Percentiles rank a stretch among this genome's conserved stretches.
phyloP scores from a whole-genome alignment of 2,329 filamentous ascomycete species.

The Tricladium varicosporioides region DNA sequence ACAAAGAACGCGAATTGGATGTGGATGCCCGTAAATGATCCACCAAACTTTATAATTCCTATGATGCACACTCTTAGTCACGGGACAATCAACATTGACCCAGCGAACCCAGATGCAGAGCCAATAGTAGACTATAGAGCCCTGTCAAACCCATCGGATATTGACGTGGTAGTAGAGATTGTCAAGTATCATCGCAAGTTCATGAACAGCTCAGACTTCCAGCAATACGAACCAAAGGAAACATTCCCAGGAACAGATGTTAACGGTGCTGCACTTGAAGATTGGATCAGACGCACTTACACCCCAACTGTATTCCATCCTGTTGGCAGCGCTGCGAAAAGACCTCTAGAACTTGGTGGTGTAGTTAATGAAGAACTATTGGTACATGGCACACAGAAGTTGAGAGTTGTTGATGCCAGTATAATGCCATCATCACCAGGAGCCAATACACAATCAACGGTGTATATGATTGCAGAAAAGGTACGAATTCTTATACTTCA shows the following conservation, averaged over 20 bases:
- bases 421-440: conserved; percentile 3
- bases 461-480: conserved; percentile 9
- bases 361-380: conserved; percentile 17
- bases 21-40: too few species aligned
- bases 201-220: conserved; percentile 20
- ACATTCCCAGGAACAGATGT: conserved; percentile 30
- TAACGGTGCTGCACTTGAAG: conserved; percentile 25
- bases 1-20: conserved; percentile 3
- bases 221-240: conserved; percentile 27
- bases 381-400: conserved; percentile 17
- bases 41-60: too few species aligned
- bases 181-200: neutral
- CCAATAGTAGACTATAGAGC: conserved; percentile 37
- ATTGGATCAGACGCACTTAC: conserved; percentile 30
- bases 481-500: neutral
- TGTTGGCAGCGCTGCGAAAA: conserved; percentile 34
- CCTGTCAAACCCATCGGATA: conserved; percentile 37
- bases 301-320: conserved; percentile 36
- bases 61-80: conserved; percentile 33
- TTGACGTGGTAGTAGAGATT: conserved; percentile 32
- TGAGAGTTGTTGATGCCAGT: conserved; percentile 17
- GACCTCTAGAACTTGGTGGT: conserved; percentile 14
- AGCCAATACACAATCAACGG: neutral
- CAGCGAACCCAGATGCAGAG: conserved; percentile 25
- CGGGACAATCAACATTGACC: conserved; percentile 34